These are phyloP conservation scores for Metschnikowia aberdeeniae DNA, from an alignment of 805 yeast species.

Conservation along the genomic window DNA sequence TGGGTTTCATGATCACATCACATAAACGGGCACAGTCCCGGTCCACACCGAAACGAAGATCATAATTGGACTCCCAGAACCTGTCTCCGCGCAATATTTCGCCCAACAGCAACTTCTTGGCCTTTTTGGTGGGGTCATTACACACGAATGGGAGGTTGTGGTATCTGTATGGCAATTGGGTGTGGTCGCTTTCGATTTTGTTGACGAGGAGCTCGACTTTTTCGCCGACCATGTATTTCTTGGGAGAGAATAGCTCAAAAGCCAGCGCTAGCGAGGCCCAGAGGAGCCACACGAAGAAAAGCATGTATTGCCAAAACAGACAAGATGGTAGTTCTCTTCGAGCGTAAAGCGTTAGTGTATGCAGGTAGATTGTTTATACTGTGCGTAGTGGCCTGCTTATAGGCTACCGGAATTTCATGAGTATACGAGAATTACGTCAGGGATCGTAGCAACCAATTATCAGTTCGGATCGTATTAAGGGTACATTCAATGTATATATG, in stretches of 20 bases:
- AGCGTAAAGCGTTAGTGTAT: background rate
- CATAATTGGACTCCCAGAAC: slow-evolving; percentile 69
- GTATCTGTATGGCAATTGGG: slow-evolving; percentile 73
- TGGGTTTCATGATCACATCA: slow-evolving; percentile 53
- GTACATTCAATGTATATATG: no score
- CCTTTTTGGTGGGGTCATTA: slow-evolving; percentile 47
- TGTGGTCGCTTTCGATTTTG: slow-evolving; percentile 72
- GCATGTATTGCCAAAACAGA: slow-evolving; percentile 6
- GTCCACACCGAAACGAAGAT: slow-evolving; percentile 61
- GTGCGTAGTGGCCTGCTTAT: no score
- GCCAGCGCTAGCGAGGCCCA: slow-evolving; percentile 9
- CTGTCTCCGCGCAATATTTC: slow-evolving; percentile 81
- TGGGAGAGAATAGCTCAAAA: slow-evolving; percentile 28
- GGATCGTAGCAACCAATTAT: no score
- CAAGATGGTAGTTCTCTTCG: background rate
- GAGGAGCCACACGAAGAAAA: slow-evolving; percentile 6
- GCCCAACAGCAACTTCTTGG: slow-evolving; percentile 66
- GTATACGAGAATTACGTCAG: no score
- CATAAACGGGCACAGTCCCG: slow-evolving; percentile 64
- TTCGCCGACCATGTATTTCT: slow-evolving; percentile 47
- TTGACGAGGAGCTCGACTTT: slow-evolving; percentile 67
- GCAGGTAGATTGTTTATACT: background rate
- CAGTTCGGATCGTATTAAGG: no score
- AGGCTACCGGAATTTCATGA: no score
- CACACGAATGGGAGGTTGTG: slow-evolving; percentile 79